A percentile compares a stretch with the other conserved stretches of the same genome.
Evolutionary conservation across 2,329 filamentous ascomycete genomes (phyloP).

Genomic region (Exophiala alcalophila): DNA sequence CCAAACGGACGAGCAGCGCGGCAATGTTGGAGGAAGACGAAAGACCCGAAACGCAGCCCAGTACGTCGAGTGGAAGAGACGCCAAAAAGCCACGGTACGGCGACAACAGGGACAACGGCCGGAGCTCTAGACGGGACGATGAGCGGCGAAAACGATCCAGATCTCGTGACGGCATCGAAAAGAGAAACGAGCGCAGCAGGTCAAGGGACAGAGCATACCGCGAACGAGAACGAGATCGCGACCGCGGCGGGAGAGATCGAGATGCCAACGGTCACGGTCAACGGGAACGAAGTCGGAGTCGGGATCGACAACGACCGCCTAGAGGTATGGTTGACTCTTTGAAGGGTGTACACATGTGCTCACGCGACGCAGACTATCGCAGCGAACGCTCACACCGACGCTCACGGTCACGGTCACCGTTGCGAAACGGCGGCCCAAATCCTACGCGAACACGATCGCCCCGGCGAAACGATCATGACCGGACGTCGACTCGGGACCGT

Average conservation of each 20-base stretch:
- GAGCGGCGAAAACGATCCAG: slow-evolving; percentile 25
- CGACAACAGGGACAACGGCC: slow-evolving; percentile 22
- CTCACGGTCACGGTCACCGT: slow-evolving; percentile 33
- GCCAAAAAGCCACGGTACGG: slow-evolving; percentile 30
- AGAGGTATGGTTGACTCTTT: slow-evolving; percentile 37
- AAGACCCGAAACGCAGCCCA: slow-evolving; percentile 33
- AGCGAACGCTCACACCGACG: slow-evolving; percentile 33
- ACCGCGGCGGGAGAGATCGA: slow-evolving; percentile 31
- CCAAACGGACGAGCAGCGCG: slow-evolving; percentile 55
- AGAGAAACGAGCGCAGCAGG: slow-evolving; percentile 43
- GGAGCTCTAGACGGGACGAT: slow-evolving; percentile 19
- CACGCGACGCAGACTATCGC: slow-evolving; percentile 10
- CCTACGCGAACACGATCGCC: slow-evolving; percentile 40
- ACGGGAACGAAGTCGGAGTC: slow-evolving; percentile 34
- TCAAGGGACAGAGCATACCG: slow-evolving; percentile 40
- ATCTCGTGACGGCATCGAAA: slow-evolving; percentile 32
- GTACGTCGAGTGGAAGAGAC: slow-evolving; percentile 39
- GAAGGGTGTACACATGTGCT: slow-evolving; percentile 6
- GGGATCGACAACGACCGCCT: slow-evolving; percentile 35
- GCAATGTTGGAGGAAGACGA: slow-evolving; percentile 58
- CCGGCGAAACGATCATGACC: slow-evolving; percentile 30
- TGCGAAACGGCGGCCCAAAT: slow-evolving; percentile 37
- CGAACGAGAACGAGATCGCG: slow-evolving; percentile 30
- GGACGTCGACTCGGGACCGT: slow-evolving; percentile 29
- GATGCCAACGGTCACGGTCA: slow-evolving; percentile 41